Percentiles rank a stretch among this genome's conserved stretches.
Conservation (phyloP, 257 asterid species). For the Nicotiana paniculata region DNA sequence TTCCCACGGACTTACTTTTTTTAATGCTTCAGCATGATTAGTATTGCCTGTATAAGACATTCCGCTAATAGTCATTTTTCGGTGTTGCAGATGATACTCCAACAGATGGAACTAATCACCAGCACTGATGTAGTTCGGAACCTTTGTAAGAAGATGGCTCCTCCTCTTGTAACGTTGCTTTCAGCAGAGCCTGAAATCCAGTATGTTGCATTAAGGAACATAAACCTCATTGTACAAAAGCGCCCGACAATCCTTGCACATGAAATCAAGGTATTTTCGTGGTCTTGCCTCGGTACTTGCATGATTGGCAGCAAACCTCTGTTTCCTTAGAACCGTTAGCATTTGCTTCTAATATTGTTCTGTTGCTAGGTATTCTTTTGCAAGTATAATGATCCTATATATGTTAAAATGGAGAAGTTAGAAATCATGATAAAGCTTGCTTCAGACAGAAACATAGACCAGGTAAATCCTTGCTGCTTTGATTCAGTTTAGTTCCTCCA, state of each 20-base stretch:
- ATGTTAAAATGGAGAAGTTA: conserved; percentile 96
- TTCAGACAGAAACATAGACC: conserved; percentile 95
- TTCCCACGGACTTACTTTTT: not conserved
- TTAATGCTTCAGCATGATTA: not conserved
- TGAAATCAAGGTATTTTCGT: conserved; percentile 69
- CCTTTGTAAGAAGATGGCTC: conserved; percentile 99
- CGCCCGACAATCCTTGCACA: conserved; percentile 97
- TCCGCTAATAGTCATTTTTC: conserved; percentile 7
- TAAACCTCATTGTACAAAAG: conserved; percentile 94
- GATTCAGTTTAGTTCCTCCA: not conserved
- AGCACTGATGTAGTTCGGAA: conserved; percentile 97
- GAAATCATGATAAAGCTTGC: conserved; percentile 99
- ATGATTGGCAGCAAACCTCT: not conserved
- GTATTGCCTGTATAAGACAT: not conserved
- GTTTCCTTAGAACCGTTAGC: conserved; percentile 4
- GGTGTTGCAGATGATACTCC: conserved; percentile 84
- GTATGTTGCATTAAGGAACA: conserved; percentile 89
- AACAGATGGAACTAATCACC: conserved; percentile 96
- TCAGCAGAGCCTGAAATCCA: conserved; percentile 98
- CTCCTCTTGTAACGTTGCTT: conserved; percentile 94
- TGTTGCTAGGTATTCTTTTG: conserved; percentile 81
- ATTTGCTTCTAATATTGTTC: conserved; percentile 13
- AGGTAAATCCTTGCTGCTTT: conserved; percentile 44
- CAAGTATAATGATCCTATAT: conserved; percentile 98
- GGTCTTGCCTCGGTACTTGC: not conserved